Evolutionary conservation across 2,329 filamentous ascomycete species (phyloP).

Genomic region (Colletotrichum viniferum): DNA sequence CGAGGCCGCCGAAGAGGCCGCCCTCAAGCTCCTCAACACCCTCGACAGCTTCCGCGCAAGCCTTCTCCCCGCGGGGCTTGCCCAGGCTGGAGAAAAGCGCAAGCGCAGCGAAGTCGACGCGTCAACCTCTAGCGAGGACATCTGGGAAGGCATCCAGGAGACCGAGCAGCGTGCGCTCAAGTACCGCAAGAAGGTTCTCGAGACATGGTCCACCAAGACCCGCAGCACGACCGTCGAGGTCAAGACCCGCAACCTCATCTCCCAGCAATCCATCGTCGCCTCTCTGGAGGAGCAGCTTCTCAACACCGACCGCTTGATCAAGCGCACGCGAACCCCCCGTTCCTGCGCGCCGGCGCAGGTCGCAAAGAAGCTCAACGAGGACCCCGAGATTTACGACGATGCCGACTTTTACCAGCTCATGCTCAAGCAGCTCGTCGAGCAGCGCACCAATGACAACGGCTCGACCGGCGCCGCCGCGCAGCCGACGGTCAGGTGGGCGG

Average conservation of each 20-base stretch:
- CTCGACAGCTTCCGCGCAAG: conserved; percentile 72
- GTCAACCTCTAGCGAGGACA: conserved; percentile 63
- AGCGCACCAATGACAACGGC: conserved; percentile 72
- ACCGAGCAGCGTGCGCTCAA: conserved; percentile 65
- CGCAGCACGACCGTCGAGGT: conserved; percentile 63
- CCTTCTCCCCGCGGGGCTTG: conserved; percentile 49
- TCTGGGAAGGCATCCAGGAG: conserved; percentile 75
- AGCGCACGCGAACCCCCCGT: conserved; percentile 72
- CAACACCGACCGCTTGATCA: conserved; percentile 69
- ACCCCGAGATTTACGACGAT: conserved; percentile 81
- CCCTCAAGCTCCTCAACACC: conserved; percentile 82
- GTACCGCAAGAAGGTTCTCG: conserved; percentile 73
- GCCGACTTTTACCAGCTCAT: conserved; percentile 93
- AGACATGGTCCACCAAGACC: conserved; percentile 87
- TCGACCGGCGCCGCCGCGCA: conserved; percentile 47
- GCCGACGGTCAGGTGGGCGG: conserved; percentile 66
- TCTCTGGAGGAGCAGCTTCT: conserved; percentile 72
- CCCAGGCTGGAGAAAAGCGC: conserved; percentile 61
- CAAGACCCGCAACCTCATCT: conserved; percentile 60
- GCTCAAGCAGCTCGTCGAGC: conserved; percentile 90
- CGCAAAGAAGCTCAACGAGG: conserved; percentile 59
- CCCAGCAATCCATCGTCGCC: conserved; percentile 67
- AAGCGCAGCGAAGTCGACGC: conserved; percentile 55
- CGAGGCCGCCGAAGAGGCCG: conserved; percentile 82
- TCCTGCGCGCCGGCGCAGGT: conserved; percentile 78